A percentile compares a stretch with the other conserved stretches of the same genome.
These are phyloP conservation scores for Puccinia polysora DNA, from an alignment of 1,284 basidiomycete species.

Conservation along the genomic window DNA sequence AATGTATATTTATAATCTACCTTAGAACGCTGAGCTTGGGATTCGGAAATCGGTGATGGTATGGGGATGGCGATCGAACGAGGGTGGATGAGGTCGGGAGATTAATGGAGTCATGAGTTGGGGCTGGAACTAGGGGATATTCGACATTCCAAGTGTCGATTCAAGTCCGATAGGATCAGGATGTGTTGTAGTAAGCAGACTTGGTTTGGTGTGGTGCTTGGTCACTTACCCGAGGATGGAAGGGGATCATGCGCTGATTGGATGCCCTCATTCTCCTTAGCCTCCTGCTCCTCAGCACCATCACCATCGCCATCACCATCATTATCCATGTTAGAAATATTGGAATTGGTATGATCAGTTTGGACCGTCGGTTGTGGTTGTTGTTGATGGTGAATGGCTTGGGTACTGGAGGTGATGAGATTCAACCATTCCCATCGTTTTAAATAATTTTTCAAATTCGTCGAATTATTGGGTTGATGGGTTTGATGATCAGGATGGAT, in stretches of 20 bases:
- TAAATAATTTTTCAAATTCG: background rate
- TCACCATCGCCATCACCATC: background rate
- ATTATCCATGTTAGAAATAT: background rate
- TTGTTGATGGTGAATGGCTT: background rate
- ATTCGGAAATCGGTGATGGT: too few relatives aligned
- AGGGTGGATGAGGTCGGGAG: too few relatives aligned
- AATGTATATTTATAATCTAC: too few relatives aligned
- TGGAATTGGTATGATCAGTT: background rate
- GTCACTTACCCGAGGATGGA: too few relatives aligned
- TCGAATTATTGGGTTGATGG: background rate
- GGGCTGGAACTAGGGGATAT: too few relatives aligned
- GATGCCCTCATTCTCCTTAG: conserved; percentile 1
- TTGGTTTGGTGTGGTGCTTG: background rate
- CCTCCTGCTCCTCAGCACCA: background rate
- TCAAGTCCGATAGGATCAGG: too few relatives aligned
- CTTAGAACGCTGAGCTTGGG: too few relatives aligned
- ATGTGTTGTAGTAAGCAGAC: too few relatives aligned
- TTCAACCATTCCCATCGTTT: conserved; percentile 7
- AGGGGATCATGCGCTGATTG: background rate
- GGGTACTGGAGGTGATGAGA: background rate
- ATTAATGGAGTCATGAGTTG: too few relatives aligned
- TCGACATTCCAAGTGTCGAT: too few relatives aligned
- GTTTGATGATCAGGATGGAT: background rate
- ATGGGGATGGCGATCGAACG: too few relatives aligned
- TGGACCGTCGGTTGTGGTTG: background rate